Conservation (phyloP, 768 basidiomycete genomes). For the Suillus discolor region DNA sequence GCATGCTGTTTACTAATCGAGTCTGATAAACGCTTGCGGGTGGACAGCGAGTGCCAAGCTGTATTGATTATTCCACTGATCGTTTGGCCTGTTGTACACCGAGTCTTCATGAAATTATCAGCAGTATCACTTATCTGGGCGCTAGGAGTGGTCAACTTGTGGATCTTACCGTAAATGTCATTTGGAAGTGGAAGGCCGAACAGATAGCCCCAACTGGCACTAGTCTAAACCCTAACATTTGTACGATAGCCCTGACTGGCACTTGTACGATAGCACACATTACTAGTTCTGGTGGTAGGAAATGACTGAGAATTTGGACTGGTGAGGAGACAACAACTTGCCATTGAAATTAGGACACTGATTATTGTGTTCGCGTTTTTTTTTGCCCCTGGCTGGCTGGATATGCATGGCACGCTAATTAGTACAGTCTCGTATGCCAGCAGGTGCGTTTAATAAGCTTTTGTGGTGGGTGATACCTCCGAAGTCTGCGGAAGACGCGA, state of each 20-base stretch:
- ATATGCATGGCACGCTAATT: not conserved
- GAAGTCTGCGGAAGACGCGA: not conserved
- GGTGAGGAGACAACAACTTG: not conserved
- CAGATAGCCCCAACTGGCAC: not conserved
- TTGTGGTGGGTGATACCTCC: not conserved
- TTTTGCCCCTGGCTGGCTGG: not conserved
- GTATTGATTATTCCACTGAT: not conserved
- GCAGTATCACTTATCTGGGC: not conserved
- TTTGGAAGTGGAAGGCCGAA: not conserved
- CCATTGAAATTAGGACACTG: not conserved
- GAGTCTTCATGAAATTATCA: not conserved
- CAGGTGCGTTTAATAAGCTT: not conserved
- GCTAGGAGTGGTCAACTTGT: not conserved
- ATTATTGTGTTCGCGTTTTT: not conserved
- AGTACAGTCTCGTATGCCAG: not conserved
- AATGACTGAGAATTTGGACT: not conserved
- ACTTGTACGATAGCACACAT: not conserved
- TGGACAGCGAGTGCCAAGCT: not conserved
- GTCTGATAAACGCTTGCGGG: not conserved
- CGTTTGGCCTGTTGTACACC: not conserved
- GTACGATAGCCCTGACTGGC: not conserved
- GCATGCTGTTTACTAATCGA: not conserved
- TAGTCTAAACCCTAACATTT: not conserved
- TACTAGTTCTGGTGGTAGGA: not conserved
- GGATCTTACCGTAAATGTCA: not conserved